Percentiles rank a stretch among this genome's conserved stretches.
phyloP scores from a whole-genome alignment of 306 rosid genomes.

The Boehmeria nivea region DNA sequence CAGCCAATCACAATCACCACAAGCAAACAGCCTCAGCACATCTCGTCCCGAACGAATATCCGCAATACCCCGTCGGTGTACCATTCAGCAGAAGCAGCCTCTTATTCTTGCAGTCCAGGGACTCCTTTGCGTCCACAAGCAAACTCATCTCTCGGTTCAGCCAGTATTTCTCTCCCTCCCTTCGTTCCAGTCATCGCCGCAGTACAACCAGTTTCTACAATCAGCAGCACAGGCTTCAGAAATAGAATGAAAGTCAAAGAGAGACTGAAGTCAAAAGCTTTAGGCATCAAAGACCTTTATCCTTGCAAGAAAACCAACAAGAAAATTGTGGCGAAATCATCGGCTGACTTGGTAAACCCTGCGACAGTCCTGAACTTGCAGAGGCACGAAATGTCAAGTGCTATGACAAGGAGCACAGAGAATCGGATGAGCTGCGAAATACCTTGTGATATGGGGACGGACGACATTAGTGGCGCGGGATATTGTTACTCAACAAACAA shows the following conservation, averaged over 20 bases:
- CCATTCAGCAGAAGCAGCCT: conserved; percentile 36
- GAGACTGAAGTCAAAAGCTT: conserved; percentile 43
- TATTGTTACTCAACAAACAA: conserved; percentile 31
- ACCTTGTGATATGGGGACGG: conserved; percentile 26
- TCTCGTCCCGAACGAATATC: conserved; percentile 37
- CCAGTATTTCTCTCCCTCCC: conserved; percentile 41
- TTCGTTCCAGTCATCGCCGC: conserved; percentile 31
- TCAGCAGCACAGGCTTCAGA: conserved; percentile 25
- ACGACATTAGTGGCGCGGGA: conserved; percentile 31
- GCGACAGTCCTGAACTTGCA: conserved; percentile 31
- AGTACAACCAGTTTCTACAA: conserved; percentile 29
- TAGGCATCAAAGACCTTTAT: conserved; percentile 37
- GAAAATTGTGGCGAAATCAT: conserved; percentile 27
- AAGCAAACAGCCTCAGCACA: conserved; percentile 39
- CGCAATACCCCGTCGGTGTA: conserved; percentile 33
- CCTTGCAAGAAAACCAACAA: conserved; percentile 48
- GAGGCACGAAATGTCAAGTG: conserved; percentile 37
- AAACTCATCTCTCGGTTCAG: conserved; percentile 29
- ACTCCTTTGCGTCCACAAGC: too few species aligned
- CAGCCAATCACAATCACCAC: conserved; percentile 31
- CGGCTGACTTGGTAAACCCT: conserved; percentile 41
- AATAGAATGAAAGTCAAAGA: conserved; percentile 35
- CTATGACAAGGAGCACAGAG: conserved; percentile 26
- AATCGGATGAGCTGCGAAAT: conserved; percentile 23
- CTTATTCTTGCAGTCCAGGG: too few species aligned